Conservation (phyloP, 176 grass and related monocot species). For the Oryza longistaminata region DNA sequence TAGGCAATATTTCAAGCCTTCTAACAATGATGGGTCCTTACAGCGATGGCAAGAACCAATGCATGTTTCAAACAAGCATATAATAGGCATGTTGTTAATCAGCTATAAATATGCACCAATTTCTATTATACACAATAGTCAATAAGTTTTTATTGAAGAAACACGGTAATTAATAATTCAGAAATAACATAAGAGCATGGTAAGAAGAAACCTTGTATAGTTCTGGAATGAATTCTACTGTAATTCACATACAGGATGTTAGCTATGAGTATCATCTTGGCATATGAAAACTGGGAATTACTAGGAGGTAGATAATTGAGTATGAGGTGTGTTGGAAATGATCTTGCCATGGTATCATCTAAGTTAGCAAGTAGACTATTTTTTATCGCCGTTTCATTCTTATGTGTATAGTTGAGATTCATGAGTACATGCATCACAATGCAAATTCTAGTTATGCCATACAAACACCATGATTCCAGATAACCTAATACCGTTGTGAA, state of each 20-base stretch:
- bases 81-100: background rate
- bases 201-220: background rate
- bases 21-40: background rate
- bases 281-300: background rate
- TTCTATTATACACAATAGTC: background rate
- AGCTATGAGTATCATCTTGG: background rate
- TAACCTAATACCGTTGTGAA: background rate
- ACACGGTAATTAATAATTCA: background rate
- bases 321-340: background rate
- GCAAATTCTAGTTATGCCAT: conserved; percentile 8
- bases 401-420: background rate
- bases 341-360: conserved; percentile 13
- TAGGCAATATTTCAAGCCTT: background rate
- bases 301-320: background rate
- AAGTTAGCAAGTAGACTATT: background rate
- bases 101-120: background rate
- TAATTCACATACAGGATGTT: background rate
- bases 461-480: background rate
- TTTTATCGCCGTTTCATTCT: background rate
- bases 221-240: background rate
- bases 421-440: background rate
- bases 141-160: too few species aligned
- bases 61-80: conserved; percentile 1
- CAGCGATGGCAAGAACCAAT: background rate
- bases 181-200: background rate